Evolutionary conservation across 495 filamentous ascomycete genomes (phyloP).

Genomic region (Lichenothelia convexa): DNA sequence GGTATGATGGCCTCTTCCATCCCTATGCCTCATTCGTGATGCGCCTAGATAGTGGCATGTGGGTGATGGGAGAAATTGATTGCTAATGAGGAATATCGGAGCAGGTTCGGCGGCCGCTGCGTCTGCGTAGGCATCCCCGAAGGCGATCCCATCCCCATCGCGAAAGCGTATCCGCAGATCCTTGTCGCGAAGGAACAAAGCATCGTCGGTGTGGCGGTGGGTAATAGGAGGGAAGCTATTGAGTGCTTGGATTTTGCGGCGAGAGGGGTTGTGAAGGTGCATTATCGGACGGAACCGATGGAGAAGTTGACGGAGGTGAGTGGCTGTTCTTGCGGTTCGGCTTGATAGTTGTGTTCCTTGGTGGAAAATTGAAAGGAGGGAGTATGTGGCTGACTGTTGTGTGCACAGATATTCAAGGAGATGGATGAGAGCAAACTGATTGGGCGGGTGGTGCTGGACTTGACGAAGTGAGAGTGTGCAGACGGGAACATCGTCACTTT

Average conservation of each 20-base stretch:
- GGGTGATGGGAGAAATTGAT: too few relatives aligned
- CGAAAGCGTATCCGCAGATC: constrained; percentile 29
- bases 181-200: constrained; percentile 34
- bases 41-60: too few relatives aligned
- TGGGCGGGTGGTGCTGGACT: constrained; percentile 22
- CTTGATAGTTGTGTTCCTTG: constrained; percentile 41
- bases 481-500: too few relatives aligned
- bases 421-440: constrained; percentile 16
- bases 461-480: too few relatives aligned
- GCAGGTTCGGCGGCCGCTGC: constrained; percentile 43
- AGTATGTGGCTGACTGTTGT: too few relatives aligned
- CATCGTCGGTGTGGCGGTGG: constrained; percentile 45
- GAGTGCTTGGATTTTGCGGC: constrained; percentile 47
- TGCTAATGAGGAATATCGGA: constrained; percentile 6
- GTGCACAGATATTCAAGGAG: constrained; percentile 14
- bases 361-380: too few relatives aligned
- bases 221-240: constrained; percentile 45
- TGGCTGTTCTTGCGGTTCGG: too few relatives aligned
- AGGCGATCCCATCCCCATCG: constrained; percentile 37
- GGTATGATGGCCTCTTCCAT: too few relatives aligned
- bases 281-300: constrained; percentile 41
- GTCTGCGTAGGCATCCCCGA: constrained; percentile 56
- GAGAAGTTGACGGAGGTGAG: constrained; percentile 38
- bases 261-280: constrained; percentile 41
- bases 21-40: not conserved